phyloP scores from a whole-genome alignment of 2,329 filamentous ascomycete species.

The Aspergillus tanneri region DNA sequence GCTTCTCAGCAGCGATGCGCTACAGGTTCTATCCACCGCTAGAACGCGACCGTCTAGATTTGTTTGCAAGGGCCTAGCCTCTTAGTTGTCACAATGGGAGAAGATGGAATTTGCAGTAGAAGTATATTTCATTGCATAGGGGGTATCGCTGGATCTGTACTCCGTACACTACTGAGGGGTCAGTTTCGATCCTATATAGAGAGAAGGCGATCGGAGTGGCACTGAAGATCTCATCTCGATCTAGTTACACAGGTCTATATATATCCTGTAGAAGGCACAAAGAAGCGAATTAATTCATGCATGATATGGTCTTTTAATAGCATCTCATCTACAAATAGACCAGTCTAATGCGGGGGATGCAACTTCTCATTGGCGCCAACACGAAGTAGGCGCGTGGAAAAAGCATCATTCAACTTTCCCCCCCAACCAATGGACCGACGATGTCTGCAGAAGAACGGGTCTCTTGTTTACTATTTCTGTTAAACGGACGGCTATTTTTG shows the following conservation, averaged over 20 bases:
- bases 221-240: no score
- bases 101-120: constrained; percentile 60
- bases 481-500: constrained; percentile 4
- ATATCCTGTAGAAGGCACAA: no score
- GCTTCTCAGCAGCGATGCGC: constrained; percentile 53
- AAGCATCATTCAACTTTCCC: neutral
- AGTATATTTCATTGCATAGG: constrained; percentile 66
- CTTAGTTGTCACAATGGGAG: constrained; percentile 61
- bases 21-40: constrained; percentile 68
- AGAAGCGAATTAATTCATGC: no score
- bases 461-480: neutral
- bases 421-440: neutral
- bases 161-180: no score
- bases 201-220: no score
- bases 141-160: constrained; percentile 51
- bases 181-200: no score
- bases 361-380: constrained; percentile 4
- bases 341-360: constrained; percentile 1
- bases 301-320: neutral
- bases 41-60: constrained; percentile 62
- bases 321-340: neutral
- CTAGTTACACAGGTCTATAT: no score
- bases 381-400: constrained; percentile 3
- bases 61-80: constrained; percentile 67
- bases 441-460: neutral